Evolutionary conservation across 2,329 filamentous ascomycete species (phyloP), one percentile per base, ranked within the genome.

Genomic region (Talaromyces sp.): DNA sequence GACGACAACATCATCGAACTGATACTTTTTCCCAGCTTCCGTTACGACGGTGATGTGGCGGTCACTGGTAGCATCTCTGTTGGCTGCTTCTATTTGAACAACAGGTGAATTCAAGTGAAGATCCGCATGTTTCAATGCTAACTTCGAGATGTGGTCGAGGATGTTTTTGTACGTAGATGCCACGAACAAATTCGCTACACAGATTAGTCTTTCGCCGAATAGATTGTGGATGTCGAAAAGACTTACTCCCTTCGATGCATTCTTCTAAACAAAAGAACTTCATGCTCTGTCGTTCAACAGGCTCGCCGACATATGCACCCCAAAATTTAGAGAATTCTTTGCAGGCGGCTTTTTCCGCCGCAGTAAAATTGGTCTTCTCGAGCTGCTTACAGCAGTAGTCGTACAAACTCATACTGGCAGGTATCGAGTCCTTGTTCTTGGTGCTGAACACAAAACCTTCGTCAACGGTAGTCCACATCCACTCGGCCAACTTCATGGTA

Each of bases 191-290:
- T 88, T 89, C 72, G 85, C 86, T 82, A 64, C 25, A 45, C 3
- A 39, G 4, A 37, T 66, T n/a, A 62, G 60, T 50, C 31, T 25
- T 27, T 13, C 9, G 22, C 3, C 17, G 50, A 27, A 7, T 39
- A 13, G 11, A 41, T n/a, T 45, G 10, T 17, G n/a, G 19, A 19
- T 37, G 35, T 15, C 8, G 15, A 8, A 50, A n/a, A 25, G 17
- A 25, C 79, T 67, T 73, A 81, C 82, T 80, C 19, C 87, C 87
- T 69, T 89, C 87, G 58, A 89, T 85, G 65, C 86, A 88, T 71
- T 89, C 86, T 71, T 90, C 87, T 33, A 90, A 77, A 79, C 85
- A 87, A 71, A 89, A 88, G 73, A 86, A 89, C 70, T 83, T 86
- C 67, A 90, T 73, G 70, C 85, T 88, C 72, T 89, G 87, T 52